phyloP scores from a whole-genome alignment of 225 moss, liverwort and hornwort genomes.

The Sphagnum contortum region DNA sequence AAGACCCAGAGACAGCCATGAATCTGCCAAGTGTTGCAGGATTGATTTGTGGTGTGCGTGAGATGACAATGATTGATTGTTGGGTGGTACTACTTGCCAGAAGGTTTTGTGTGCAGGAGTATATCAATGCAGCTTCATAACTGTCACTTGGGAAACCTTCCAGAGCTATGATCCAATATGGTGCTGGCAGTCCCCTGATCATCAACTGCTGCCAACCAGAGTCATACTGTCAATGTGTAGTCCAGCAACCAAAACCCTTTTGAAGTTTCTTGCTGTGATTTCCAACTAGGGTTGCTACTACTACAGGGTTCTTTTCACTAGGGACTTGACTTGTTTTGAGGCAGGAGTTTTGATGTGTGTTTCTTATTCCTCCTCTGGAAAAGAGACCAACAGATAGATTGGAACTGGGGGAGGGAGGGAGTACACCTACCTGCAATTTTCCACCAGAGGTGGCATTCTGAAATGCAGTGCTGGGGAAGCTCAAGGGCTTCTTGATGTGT shows the following conservation, averaged over 20 bases:
- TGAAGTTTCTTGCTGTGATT: not conserved
- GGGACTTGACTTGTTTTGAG: no score
- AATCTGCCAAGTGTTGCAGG: conserved; percentile 17
- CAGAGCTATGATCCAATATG: conserved; percentile 41
- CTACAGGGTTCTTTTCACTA: no score
- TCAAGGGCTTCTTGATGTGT: conserved; percentile 8
- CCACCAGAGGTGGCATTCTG: conserved; percentile 44
- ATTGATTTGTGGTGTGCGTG: conserved; percentile 17
- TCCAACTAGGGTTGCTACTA: not conserved
- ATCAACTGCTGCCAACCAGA: conserved; percentile 14
- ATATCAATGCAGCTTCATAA: conserved; percentile 38
- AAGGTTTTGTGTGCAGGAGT: conserved; percentile 36
- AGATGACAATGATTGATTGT: conserved; percentile 38
- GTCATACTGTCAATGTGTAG: not conserved
- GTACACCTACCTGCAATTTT: conserved; percentile 35
- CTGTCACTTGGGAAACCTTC: conserved; percentile 37
- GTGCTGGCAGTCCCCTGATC: conserved; percentile 15
- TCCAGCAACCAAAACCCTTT: not conserved
- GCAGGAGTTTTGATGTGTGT: no score
- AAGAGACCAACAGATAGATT: no score
- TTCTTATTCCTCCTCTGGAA: no score
- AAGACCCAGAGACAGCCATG: conserved; percentile 14
- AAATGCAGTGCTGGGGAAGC: conserved; percentile 17
- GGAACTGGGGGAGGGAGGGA: no score
- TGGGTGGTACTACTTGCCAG: conserved; percentile 14